Base-by-base conservation (phyloP, 768 basidiomycete genomes). In the Tricholoma sp. region DNA sequence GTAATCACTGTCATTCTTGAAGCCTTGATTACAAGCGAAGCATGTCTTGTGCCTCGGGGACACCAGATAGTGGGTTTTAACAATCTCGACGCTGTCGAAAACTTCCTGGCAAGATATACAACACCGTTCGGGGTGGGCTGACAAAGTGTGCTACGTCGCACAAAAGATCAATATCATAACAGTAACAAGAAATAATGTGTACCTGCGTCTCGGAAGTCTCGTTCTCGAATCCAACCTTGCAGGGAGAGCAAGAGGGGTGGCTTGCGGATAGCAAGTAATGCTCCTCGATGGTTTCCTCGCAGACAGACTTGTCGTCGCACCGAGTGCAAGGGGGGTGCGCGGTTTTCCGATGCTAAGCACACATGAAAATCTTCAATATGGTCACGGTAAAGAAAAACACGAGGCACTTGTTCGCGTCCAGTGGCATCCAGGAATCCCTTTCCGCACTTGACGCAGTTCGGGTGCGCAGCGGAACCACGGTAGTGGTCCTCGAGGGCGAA, bases 401-500 rank as follows among this genome's bases (percentile, higher is more conserved):
- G 6, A 52, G 71, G 56, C 55, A 76, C 80, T 58, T 73, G 68
- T 34, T 72, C 66, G 19, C 70, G 54, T 21, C 67, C 65, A 5
- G 50, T 52, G 12, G 61, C 56, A 56, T 78, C 73, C 19, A 65
- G 62, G 53, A 77, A 79, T 0, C 78, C 80, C 34, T 71, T 65
- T 6, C 75, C 74, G 58, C 79, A 80, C n/a, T 71, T 67, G 9
- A 61, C 53, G 57, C 79, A 81, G 35, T 77, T 80, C 0, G 79
- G 77, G 61, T 81, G 79, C 6, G 67, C 66, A 21, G 69, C 57
- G 9, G 76, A 75, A 3, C 77, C 79, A 12, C 76, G 67, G 58
- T 76, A 79, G 55, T 81, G 79, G 57, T 78, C 78, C 5, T 78
- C 74, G 11, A 79, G 64, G 1, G 76, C 74, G 39, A 72, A 71